These are phyloP conservation scores for Lentinula aciculospora DNA, from an alignment of 768 basidiomycete species.

Conservation along the genomic window DNA sequence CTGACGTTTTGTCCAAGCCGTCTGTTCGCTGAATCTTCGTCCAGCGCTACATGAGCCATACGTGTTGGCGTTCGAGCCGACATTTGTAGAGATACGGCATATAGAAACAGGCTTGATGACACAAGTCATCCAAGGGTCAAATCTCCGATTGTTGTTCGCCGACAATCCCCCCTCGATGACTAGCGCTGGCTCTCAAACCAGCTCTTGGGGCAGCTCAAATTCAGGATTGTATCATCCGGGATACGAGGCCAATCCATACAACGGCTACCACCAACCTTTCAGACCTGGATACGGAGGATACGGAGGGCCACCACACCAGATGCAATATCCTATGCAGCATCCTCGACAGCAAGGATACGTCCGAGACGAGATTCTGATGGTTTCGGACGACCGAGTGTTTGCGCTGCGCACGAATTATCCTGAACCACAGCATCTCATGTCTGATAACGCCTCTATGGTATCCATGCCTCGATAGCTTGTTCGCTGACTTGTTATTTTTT, in stretches of 20 bases:
- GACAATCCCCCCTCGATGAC: constrained; percentile 87
- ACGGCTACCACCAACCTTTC: not conserved
- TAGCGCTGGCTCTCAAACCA: constrained; percentile 30
- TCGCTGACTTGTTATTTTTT: constrained; percentile 15
- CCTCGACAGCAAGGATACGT: constrained; percentile 42
- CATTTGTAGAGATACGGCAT: constrained; percentile 94
- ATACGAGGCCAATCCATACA: constrained; percentile 13
- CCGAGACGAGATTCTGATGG: constrained; percentile 83
- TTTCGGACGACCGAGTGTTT: constrained; percentile 83
- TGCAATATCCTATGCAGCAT: constrained; percentile 36
- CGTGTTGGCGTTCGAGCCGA: constrained; percentile 93
- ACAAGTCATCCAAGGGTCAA: constrained; percentile 93
- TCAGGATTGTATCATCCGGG: constrained; percentile 16
- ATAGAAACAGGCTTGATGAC: constrained; percentile 89
- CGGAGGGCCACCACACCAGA: constrained; percentile 20
- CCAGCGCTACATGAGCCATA: constrained; percentile 94
- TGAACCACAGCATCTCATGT: constrained; percentile 30
- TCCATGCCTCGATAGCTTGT: constrained; percentile 30
- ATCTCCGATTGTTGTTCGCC: constrained; percentile 85
- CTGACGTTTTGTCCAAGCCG: not conserved
- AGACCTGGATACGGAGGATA: constrained; percentile 27
- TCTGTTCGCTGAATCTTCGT: not conserved
- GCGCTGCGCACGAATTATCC: constrained; percentile 49
- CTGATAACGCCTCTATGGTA: constrained; percentile 39
- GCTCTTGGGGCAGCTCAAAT: constrained; percentile 18